Evolutionary conservation across 148 eudicot species (phyloP), one percentile per base, ranked within the genome.

Genomic region (Rhododendron ovatum): DNA sequence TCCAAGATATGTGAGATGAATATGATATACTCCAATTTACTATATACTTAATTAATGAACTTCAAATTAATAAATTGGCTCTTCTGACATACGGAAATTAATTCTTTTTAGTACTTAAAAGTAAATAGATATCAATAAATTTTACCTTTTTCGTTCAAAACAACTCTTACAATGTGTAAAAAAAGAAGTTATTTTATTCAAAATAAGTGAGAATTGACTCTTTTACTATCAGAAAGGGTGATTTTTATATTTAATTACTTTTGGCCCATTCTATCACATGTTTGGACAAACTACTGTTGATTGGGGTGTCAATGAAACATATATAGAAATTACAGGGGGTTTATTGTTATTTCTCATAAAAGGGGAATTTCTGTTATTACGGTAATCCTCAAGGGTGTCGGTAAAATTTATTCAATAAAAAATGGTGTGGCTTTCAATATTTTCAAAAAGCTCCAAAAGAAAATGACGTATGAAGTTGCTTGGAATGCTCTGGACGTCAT

Each of bases 381-480:
- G 61, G 61, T 15, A 55, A 17, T 17, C 61, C 7, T 17, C 20
- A 15, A 18, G 61, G 61, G 61, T 17, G 5, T 55, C 1, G 26
- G 71, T 65, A 11, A 65, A 65, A 65, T 65, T 20, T 22, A 24
- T 2, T 12, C 61, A 55, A 24, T 7, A 24, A 63, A 24, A 63
- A 63, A 22, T 24, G 71, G 71, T 63, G 71, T n/a, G 30, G 12
- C 12, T 65, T 65, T 59, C 67, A 89, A 87, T 81, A 82, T 84
- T 85, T 78, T 24, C 30, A 71, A 85, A 81, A 80, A 82, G 84
- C 71, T 78, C 57, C 59, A 41, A 74, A 82, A 47, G 90, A 90
- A 91, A 87, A 86, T 53, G 93, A 91, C 92, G 78, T 89, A 78
- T 73, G 88, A 39, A 83, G 78, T 86, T 85, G 88, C 84, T 90